Base-by-base conservation (phyloP, 129 eudicot species). In the Chrysanthemum makinoi region DNA sequence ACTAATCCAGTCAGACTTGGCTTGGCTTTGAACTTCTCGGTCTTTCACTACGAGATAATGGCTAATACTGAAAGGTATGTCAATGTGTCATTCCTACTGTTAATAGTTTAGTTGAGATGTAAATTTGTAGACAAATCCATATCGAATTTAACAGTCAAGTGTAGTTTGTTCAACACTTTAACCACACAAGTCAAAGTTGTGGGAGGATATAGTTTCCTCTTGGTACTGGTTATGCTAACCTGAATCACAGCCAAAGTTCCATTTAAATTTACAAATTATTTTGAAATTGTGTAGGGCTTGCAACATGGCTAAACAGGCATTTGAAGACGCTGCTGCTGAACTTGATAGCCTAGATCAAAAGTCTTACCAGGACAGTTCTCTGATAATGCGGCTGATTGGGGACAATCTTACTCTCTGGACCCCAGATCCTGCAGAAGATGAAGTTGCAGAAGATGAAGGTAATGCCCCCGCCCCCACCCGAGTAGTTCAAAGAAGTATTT, bases 1-100 rank as follows among this genome's bases (percentile, higher is more conserved):
- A 84, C 89, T 22, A 89, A 87, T 75, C 95, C 95, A 10, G 78
- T 85, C 15, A 83, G 95, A 51, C 76, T 88, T 69, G 95, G 95
- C 47, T 79, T 88, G 56, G 90, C 95, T 30, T 86, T 88, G 60
- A 88, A 88, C 60, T 88, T 80, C 81, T 88, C 95, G 14, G 94
- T 87, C 22, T 84, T 87, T 58, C 82, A 87, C 81, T 82, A 84
- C 50, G 46, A 39, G 46, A 39, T 39, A 39, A 39, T 39, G 10
- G 46, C 46, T 2, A 7, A 39, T 39, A 39, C 46, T 39, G 46
- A 39, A 7, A 39, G 46, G 46, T 7, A 39, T 39, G 10, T 35
- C 43, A 35, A 35, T 35, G 8, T 5, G 43, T 6, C 43, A 39
- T 39, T 1, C 46, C 46, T 39, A 39, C 46, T 39, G 46, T 87